These are phyloP conservation scores for Dothiorella sarmentorum DNA, from an alignment of 2,329 filamentous ascomycete species.

Conservation along the genomic window DNA sequence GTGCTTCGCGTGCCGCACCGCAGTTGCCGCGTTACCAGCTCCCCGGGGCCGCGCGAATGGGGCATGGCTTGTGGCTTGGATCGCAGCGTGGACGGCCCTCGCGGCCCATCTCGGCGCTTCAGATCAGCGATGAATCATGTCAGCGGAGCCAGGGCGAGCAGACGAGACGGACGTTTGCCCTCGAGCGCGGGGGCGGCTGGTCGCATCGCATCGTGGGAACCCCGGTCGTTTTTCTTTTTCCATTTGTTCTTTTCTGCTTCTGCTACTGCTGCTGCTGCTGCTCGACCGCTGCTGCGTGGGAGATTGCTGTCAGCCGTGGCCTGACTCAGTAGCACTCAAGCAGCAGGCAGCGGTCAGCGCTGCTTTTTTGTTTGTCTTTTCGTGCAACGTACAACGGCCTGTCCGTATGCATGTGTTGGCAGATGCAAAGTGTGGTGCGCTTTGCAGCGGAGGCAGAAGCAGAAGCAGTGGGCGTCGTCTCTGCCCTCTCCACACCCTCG, in stretches of 20 bases:
- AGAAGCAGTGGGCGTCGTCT: neutral
- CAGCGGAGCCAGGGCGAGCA: constrained; percentile 7
- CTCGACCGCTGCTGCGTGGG: constrained; percentile 1
- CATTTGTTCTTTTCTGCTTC: neutral
- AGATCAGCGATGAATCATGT: constrained; percentile 12
- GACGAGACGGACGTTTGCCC: neutral
- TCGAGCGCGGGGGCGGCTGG: neutral
- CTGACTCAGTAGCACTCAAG: constrained; percentile 5
- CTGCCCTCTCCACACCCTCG: constrained; percentile 9
- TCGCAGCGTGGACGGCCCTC: neutral
- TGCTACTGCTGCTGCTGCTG: neutral
- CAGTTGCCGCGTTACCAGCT: constrained; percentile 5
- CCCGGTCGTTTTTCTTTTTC: neutral
- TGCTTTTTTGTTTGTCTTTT: constrained; percentile 9
- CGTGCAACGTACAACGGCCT: constrained; percentile 12
- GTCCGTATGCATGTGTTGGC: constrained; percentile 11
- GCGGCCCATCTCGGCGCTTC: constrained; percentile 9
- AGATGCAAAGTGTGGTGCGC: neutral
- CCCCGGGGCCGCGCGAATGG: neutral
- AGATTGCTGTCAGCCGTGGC: constrained; percentile 4
- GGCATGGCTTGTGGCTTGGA: neutral
- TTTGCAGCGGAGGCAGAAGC: no score
- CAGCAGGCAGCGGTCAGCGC: constrained; percentile 1
- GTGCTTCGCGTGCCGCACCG: constrained; percentile 13
- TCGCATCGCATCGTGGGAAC: constrained; percentile 3